Evolutionary conservation across 768 basidiomycete species (phyloP), one percentile per base, ranked within the genome.

Genomic region (Cubamyces lactineus): DNA sequence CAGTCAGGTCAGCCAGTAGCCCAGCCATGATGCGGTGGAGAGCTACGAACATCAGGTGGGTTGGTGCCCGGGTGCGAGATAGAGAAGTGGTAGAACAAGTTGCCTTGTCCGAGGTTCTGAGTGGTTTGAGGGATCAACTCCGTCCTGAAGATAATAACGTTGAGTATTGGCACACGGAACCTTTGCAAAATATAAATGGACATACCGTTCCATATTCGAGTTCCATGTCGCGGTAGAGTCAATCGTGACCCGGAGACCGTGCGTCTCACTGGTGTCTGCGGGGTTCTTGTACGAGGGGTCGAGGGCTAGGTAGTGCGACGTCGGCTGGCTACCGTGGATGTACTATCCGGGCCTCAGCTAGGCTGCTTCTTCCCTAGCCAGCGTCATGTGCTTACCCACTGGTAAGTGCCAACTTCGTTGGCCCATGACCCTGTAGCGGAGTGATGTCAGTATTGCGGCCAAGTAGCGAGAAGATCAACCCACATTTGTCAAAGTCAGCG

Each of bases 61-160:
- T 84, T 85, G 9, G 80, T 80, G n/a, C 67, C 64, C 24, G 78
- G 72, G 39, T 74, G 79, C 74, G 75, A 80, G 45, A 86, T 68
- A 0, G 84, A 85, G 75, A 86, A 86, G 74, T 86, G 86, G 72
- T 86, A 86, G 75, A 79, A 86, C 57, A 85, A 69, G 59, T 84
- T 80, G 0, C 85, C 85, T 13, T 78, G 75, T 2, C 86, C 84
- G 23, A 87, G 73, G 71, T 86, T 86, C 52, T 76, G 71, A 13
- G 75, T 77, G 26, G 84, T 85, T 70, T 78, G 73, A 2, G 75
- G 73, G 47, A 76, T 74, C 19, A 76, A 69, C 53, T 76, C 74
- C 6, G 68, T 66, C 3, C 70, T 71, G 43, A 0, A 19, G 9
- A 7, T 11, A 34, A 34, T 7, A 11, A 8, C 62, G 34, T 48